These are phyloP conservation scores for Silene noctiflora DNA, from an alignment of 179 eudicot species.

Conservation along the genomic window DNA sequence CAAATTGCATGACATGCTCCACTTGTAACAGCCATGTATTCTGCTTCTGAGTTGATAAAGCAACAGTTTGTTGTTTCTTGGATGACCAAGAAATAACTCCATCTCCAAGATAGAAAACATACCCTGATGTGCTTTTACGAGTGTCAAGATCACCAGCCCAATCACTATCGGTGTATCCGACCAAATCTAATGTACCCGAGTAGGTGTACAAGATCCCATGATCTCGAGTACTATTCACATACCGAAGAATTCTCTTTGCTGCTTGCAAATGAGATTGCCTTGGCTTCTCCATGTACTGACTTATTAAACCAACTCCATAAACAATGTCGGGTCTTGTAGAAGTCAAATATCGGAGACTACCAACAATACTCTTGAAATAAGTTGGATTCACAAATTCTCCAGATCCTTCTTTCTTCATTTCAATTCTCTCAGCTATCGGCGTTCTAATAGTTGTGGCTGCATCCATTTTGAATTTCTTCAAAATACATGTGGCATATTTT, in stretches of 20 bases:
- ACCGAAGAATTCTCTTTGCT: neutral
- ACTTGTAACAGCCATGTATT: neutral
- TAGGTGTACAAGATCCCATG: no score
- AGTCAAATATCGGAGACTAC: conserved; percentile 11
- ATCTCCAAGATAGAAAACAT: neutral
- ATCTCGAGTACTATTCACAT: no score
- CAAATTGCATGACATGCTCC: conserved; percentile 7
- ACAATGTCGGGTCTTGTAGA: conserved; percentile 15
- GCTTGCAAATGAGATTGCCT: conserved; percentile 4
- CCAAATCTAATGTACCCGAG: no score
- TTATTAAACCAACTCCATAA: conserved; percentile 13
- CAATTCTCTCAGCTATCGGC: neutral
- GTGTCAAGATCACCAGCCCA: neutral
- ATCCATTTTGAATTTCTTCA: conserved; percentile 9
- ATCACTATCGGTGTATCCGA: neutral
- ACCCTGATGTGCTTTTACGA: no score
- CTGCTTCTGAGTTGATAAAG: conserved; percentile 13
- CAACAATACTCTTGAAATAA: conserved; percentile 7
- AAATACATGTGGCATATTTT: neutral
- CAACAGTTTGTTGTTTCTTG: conserved; percentile 8
- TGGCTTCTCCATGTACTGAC: neutral
- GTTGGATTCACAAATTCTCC: conserved; percentile 11
- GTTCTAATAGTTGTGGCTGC: neutral
- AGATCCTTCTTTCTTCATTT: neutral
- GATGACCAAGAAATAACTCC: conserved; percentile 12